These are phyloP conservation scores for Verticillium isaacii DNA, from an alignment of 2,329 filamentous ascomycete genomes.

Conservation along the genomic window DNA sequence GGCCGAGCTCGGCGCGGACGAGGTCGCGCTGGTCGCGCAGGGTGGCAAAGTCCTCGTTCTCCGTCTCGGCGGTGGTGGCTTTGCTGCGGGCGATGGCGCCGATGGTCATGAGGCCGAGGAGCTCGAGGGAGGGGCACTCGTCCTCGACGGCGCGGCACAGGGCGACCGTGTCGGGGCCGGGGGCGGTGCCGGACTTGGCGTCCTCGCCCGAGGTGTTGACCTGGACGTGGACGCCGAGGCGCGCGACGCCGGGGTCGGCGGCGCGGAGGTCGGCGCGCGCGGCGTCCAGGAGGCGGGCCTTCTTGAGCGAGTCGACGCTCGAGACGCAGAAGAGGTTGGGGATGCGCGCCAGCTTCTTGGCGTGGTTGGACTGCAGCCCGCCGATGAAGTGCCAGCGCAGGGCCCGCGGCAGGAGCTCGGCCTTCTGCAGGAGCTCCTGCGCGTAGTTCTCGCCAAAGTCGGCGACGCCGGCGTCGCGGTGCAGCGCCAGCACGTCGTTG, in stretches of 20 bases:
- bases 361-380: conserved; percentile 83
- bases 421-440: conserved; percentile 85
- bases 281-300: conserved; percentile 76
- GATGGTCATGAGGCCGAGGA: conserved; percentile 94
- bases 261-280: conserved; percentile 59
- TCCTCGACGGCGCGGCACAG: conserved; percentile 68
- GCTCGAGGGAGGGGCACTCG: conserved; percentile 65
- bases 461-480: conserved; percentile 53
- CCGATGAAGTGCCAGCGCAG: conserved; percentile 98
- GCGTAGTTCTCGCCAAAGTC: conserved; percentile 98
- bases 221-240: conserved; percentile 78
- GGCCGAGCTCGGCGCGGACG: conserved; percentile 49
- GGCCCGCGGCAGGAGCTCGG: conserved; percentile 66
- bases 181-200: conserved; percentile 76
- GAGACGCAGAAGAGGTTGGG: conserved; percentile 89
- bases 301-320: conserved; percentile 83
- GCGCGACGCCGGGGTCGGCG: conserved; percentile 25
- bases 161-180: conserved; percentile 52
- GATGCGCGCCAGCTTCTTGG: conserved; percentile 79
- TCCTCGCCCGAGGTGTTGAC: conserved; percentile 92
- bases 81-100: conserved; percentile 85
- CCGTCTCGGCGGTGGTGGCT: conserved; percentile 66
- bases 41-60: conserved; percentile 83
- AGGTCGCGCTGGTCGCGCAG: conserved; percentile 67
- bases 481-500: conserved; percentile 82